Evolutionary conservation across 164 flowering plant genomes (phyloP).

Genomic region (Magnolia officinalis): DNA sequence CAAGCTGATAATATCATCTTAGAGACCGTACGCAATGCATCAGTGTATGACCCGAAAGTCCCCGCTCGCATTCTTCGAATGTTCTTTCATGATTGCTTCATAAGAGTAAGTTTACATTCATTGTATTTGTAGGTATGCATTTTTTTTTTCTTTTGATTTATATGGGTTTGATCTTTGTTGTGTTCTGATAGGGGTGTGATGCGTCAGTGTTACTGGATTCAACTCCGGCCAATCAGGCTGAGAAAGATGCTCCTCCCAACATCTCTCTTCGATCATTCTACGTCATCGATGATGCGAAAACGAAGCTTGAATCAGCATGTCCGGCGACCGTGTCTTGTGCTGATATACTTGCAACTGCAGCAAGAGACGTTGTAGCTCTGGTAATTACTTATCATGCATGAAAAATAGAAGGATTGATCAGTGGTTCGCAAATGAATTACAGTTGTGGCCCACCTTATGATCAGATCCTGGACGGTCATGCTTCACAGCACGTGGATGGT

Average conservation of each 20-base stretch:
- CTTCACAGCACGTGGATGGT: too few relatives aligned
- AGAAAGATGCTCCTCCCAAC: constrained; percentile 75
- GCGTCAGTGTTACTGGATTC: constrained; percentile 66
- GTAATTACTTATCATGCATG: constrained; percentile 18
- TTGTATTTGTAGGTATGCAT: neutral
- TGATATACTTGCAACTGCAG: constrained; percentile 64
- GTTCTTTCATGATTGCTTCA: constrained; percentile 75
- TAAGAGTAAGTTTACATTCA: constrained; percentile 36
- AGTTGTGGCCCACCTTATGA: too few relatives aligned
- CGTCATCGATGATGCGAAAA: constrained; percentile 62
- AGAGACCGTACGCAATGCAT: constrained; percentile 42
- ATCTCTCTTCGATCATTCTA: constrained; percentile 54
- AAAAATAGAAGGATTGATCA: neutral
- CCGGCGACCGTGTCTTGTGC: constrained; percentile 67
- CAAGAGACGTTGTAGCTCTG: constrained; percentile 59
- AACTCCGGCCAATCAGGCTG: constrained; percentile 52
- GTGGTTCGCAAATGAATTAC: too few relatives aligned
- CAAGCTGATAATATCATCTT: constrained; percentile 51
- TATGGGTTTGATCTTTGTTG: neutral
- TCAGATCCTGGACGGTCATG: too few relatives aligned
- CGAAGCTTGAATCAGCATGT: constrained; percentile 54
- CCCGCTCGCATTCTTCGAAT: constrained; percentile 60
- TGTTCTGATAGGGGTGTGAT: constrained; percentile 54
- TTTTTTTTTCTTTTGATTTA: neutral
- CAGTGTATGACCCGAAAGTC: constrained; percentile 48